Evolutionary conservation across 2,329 filamentous ascomycete genomes (phyloP), one percentile per base, ranked within the genome.

Genomic region (Drechslerella coelobrocha): DNA sequence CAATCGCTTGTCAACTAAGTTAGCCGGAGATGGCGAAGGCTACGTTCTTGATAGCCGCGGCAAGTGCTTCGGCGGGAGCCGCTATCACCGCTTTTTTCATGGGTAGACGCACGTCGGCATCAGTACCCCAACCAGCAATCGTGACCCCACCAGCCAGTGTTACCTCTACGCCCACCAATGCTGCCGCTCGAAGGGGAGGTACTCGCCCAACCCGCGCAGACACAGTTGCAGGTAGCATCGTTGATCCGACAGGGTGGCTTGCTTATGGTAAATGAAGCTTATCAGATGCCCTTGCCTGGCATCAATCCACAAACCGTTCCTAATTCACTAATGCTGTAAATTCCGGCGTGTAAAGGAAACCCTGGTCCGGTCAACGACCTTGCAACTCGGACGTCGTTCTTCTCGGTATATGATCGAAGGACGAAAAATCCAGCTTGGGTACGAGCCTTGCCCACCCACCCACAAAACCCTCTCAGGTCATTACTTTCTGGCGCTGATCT

Each of bases 341-440:
- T n/a, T n/a, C n/a, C n/a, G n/a, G n/a, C n/a, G n/a, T n/a, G n/a
- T n/a, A n/a, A n/a, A 76, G 75, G 94, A 76, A 97, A 97, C 80
- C 93, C 94, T 0, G 94, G 94, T 66, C 94, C 94, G 29, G 82
- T 96, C 39, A 84, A 88, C 76, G 94, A 99, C 80, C 83, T 96
- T 45, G 88, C 92, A 61, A 84, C 84, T 61, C 88, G 91, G 37
- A 82, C 86, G 24, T 89, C 91, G 31, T 85, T 97, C 59, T 85
- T 92, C 74, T 96, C 92, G 29, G 88, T 89, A 76, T 99, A 89
- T 84, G 93, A 99, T 81, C 91, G 94, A 26, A 88, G 91, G 72
- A 89, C 87, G 45, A 87, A 92, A 78, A 99, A 99, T 81, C 94
- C 94, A 27, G 85, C 90, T 78, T 99, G 93, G 93, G 94, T 75